These are phyloP conservation scores for Saccharomycopsis sp. DNA, from an alignment of 805 yeast genomes.

Conservation along the genomic window DNA sequence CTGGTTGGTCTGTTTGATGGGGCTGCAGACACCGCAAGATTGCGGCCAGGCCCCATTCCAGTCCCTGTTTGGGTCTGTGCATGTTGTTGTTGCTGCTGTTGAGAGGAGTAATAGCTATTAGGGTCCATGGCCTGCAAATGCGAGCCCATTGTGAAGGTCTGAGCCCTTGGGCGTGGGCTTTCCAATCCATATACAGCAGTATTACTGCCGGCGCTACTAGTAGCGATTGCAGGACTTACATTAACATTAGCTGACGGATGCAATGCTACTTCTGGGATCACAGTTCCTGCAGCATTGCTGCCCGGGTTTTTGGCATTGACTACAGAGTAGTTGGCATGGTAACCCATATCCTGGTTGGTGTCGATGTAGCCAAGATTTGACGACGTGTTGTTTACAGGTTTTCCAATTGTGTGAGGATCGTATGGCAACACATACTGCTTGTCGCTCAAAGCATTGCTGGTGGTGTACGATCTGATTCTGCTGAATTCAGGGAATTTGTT, in stretches of 20 bases:
- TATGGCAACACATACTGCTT: conserved; percentile 17
- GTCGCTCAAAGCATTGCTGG: conserved; percentile 29
- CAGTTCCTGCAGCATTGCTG: conserved; percentile 12
- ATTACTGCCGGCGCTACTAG: conserved; percentile 18
- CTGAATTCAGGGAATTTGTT: not conserved
- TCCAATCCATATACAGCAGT: conserved; percentile 4
- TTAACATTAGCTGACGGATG: too few species aligned
- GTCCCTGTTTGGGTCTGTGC: not conserved
- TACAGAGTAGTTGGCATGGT: conserved; percentile 19
- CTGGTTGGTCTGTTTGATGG: conserved; percentile 18
- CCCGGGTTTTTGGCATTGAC: conserved; percentile 15
- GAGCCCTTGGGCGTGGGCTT: conserved; percentile 35
- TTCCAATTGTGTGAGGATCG: conserved; percentile 2
- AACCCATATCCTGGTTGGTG: conserved; percentile 13
- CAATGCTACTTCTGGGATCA: not conserved
- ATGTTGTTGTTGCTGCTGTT: conserved; percentile 20
- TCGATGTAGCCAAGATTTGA: conserved; percentile 15
- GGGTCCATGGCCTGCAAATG: conserved; percentile 13
- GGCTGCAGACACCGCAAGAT: conserved; percentile 27
- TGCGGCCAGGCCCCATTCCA: conserved; percentile 11
- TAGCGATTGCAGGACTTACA: not conserved
- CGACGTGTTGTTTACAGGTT: too few species aligned
- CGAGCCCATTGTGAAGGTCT: conserved; percentile 31
- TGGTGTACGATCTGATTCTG: conserved; percentile 48
- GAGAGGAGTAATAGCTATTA: not conserved